Evolutionary conservation across 164 flowering plant genomes (phyloP), one percentile per base, ranked within the genome.

Genomic region (Protea cynaroides): DNA sequence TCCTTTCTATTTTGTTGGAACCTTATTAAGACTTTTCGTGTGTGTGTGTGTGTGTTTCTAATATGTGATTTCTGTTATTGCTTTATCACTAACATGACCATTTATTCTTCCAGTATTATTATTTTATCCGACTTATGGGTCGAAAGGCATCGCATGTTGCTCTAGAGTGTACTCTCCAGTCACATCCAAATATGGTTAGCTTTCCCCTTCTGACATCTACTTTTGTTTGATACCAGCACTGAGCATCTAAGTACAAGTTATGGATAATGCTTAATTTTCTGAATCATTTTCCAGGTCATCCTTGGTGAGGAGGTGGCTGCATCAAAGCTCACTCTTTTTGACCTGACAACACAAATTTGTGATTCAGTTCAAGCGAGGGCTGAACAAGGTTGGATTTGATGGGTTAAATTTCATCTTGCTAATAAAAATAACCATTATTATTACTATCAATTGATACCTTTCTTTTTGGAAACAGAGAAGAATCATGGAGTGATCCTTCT

Each of bases 301-400:
- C 96, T 94, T 74, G 99, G 90, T 55, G 99, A 94, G 81, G 99
- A 94, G 81, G 97, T 94, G 34, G 96, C 97, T 67, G 83, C 96
- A 24, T 88, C 89, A 50, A 94, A 94, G 82, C 97, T 94, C 58
- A 94, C 99, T 43, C 89, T 94, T 72, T 94, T 89, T 79, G 99
- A 94, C 74, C 25, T 94, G 53, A 89, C 97, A 57, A 85, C 78
- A 74, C 96, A 94, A 78, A 81, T 94, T 49, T 94, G 97, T 69
- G 97, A 94, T 85, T 95, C 97, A 25, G 92, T 94, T 71, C 96
- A 94, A 71, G 88, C 92, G 38, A 83, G 99, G 73, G 95, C 93
- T 50, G 90, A 77, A 29, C 84, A 83, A 80, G 97, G 99, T 91
- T 40, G 54, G 2, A 49, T 9, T 51, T 52, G 43, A 21, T 10